Evolutionary conservation across 768 basidiomycete genomes (phyloP), one percentile per base, ranked within the genome.

Genomic region (Macrolepiota fuliginosa): DNA sequence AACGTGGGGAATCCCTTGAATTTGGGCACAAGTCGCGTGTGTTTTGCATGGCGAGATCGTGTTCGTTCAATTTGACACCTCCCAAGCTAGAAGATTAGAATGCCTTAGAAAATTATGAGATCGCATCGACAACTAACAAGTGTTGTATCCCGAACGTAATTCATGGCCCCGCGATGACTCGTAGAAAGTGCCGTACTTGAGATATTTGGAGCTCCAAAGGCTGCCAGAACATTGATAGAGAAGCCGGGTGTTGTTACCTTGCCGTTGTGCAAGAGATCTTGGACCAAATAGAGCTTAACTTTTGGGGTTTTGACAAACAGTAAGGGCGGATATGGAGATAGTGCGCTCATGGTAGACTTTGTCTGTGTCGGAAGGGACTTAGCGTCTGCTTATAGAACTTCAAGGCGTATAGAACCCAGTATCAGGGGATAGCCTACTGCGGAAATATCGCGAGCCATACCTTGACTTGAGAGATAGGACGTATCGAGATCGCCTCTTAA

Each of bases 221-320:
- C 52, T n/a, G 36, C 52, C 32, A 53, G 52, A 53, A 53, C 52
- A n/a, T 37, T 53, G 35, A 36, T 37, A 36, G n/a, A 53, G 32
- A 36, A 32, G 32, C 22, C 19, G 10, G 36, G n/a, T 11, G 17
- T 10, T 19, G 17, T 53, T n/a, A n/a, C n/a, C 51, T 36, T 10
- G 29, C 11, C 13, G 51, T 35, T 53, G 22, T 4, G n/a, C 17
- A 39, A 15, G 27, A 17, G 17, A 39, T 7, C 35, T 13, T 53
- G 36, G 24, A 15, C 9, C 35, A 35, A 53, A 53, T 19, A 35
- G 9, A 13, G 15, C 11, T 7, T 22, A 7, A 36, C 22, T 19
- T 53, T 25, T 35, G 17, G n/a, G 25, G 4, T 51, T 15, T 51
- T 10, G 50, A 27, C 50, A 51, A 51, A 47, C 17, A 32, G 27